Evolutionary conservation across 192 early-diverging fungal species (phyloP).

Genomic region (Gaertneriomyces semiglobifer): DNA sequence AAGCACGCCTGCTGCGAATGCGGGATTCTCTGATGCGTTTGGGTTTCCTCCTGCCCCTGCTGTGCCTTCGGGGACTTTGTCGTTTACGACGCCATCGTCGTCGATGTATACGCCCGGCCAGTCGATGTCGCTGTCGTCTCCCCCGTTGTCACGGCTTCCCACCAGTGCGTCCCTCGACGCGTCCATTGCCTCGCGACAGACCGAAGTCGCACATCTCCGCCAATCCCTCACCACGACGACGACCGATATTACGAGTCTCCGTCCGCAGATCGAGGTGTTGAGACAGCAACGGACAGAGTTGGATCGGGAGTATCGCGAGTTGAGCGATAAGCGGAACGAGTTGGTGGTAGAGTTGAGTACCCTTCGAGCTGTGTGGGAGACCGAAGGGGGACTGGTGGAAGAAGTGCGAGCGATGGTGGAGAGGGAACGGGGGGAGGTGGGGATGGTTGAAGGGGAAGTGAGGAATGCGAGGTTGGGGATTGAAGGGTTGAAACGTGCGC

Average conservation of each 20-base stretch:
- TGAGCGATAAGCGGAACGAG: slow-evolving; percentile 62
- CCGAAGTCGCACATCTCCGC: no score
- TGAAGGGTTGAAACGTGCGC: slow-evolving; percentile 17
- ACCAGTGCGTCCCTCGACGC: no score
- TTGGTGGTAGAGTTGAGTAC: slow-evolving; percentile 54
- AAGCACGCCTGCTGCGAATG: no score
- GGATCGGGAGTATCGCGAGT: slow-evolving; percentile 58
- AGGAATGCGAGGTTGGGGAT: slow-evolving; percentile 50
- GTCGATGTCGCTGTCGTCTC: no score
- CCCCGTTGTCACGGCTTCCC: no score
- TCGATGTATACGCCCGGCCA: no score
- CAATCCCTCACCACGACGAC: no score
- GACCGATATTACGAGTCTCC: slow-evolving; percentile 36
- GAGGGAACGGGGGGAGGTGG: slow-evolving; percentile 41
- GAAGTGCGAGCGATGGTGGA: slow-evolving; percentile 52
- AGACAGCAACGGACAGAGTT: slow-evolving; percentile 48
- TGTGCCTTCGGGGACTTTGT: no score
- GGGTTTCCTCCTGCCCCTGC: no score
- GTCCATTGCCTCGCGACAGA: no score
- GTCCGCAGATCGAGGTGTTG: slow-evolving; percentile 51
- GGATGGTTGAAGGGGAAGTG: slow-evolving; percentile 44
- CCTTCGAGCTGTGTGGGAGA: slow-evolving; percentile 56
- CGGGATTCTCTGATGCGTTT: no score
- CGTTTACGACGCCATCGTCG: no score
- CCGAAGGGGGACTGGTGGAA: slow-evolving; percentile 50